A percentile compares a stretch with the other conserved stretches of the same genome.
These are phyloP conservation scores for Tulasnella sp. DNA, from an alignment of 768 basidiomycete species.

Conservation along the genomic window DNA sequence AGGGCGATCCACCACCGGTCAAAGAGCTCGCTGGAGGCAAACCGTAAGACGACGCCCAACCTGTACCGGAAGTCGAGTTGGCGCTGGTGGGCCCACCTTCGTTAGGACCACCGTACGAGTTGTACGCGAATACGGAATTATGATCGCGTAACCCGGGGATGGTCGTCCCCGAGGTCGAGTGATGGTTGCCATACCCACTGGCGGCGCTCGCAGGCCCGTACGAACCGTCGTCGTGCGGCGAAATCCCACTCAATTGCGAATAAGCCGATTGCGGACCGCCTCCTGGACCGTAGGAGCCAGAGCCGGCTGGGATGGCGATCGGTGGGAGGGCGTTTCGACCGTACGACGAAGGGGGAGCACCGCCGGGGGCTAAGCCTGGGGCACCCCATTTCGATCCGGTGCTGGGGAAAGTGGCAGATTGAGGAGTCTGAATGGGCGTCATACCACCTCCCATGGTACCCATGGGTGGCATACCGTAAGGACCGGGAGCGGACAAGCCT, in stretches of 20 bases:
- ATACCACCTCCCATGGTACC: neutral
- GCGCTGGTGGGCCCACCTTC: neutral
- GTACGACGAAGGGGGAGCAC: conserved; percentile 44
- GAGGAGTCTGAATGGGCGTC: conserved; percentile 4
- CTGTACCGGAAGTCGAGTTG: neutral
- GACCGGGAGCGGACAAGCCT: conserved; percentile 23
- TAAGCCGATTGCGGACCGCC: conserved; percentile 4
- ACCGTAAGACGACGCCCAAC: conserved; percentile 41
- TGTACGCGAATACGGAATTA: conserved; percentile 13
- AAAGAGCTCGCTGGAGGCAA: conserved; percentile 51
- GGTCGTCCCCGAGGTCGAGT: neutral
- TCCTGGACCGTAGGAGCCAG: neutral
- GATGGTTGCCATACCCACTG: conserved; percentile 24
- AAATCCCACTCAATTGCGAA: conserved; percentile 12
- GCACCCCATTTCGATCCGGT: conserved; percentile 61
- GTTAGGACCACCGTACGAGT: conserved; percentile 12
- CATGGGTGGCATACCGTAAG: conserved; percentile 21
- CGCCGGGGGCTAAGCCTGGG: neutral
- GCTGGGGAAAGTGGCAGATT: conserved; percentile 23
- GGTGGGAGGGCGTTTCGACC: conserved; percentile 70
- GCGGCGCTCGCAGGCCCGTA: conserved; percentile 5
- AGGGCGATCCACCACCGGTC: conserved; percentile 60
- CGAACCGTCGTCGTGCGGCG: neutral
- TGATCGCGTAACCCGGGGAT: conserved; percentile 1
- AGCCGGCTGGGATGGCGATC: conserved; percentile 64